A percentile compares a stretch with the other conserved stretches of the same genome.
These are phyloP conservation scores for Pleurotus ostreatus DNA, from an alignment of 768 basidiomycete genomes.

Conservation along the genomic window DNA sequence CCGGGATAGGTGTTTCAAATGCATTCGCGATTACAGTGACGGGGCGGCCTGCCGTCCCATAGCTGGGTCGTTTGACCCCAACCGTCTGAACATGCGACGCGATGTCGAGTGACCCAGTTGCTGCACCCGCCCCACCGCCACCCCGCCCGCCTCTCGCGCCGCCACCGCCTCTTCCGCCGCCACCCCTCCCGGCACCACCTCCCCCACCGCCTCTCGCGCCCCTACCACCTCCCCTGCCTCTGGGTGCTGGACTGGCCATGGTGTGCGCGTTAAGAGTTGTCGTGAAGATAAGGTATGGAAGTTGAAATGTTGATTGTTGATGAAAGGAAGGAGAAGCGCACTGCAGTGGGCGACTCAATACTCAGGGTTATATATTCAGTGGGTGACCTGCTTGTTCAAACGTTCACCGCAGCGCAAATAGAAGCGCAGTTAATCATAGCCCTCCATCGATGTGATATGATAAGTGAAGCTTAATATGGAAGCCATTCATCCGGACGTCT, in stretches of 20 bases:
- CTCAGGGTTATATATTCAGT: no score
- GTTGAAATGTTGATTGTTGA: no score
- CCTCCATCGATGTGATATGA: no score
- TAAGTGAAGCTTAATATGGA: no score
- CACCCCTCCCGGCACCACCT: neutral
- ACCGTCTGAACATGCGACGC: constrained; percentile 38
- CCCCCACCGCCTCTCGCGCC: neutral
- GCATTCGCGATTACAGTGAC: constrained; percentile 42
- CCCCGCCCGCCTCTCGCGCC: constrained; percentile 18
- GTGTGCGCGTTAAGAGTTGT: no score
- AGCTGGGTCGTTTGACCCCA: constrained; percentile 60
- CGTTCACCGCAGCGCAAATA: no score
- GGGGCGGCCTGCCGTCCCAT: constrained; percentile 43
- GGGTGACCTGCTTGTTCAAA: no score
- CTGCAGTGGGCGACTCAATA: no score
- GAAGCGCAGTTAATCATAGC: no score
- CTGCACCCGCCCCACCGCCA: constrained; percentile 25
- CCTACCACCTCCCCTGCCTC: neutral
- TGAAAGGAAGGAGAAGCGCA: no score
- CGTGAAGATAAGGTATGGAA: no score
- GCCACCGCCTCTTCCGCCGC: constrained; percentile 11
- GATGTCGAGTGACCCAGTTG: constrained; percentile 18
- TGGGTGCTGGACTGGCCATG: neutral
- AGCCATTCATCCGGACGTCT: no score
- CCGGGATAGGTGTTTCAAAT: constrained; percentile 45